Evolutionary conservation across 768 basidiomycete genomes (phyloP).

Genomic region (Trametes coccinea): DNA sequence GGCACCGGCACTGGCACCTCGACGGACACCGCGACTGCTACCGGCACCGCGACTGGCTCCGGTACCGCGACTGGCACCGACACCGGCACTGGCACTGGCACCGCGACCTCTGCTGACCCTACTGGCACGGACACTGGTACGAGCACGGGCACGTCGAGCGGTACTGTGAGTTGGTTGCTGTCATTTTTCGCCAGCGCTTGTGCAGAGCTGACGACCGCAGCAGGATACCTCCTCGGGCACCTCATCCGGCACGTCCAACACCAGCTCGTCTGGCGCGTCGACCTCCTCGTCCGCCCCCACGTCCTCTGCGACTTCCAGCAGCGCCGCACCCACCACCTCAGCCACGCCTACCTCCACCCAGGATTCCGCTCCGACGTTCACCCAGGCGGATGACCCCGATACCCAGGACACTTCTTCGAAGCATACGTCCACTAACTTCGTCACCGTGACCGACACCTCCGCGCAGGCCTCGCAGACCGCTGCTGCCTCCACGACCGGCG

Average conservation of each 20-base stretch:
- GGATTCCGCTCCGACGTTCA: neutral
- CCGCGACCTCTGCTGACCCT: constrained; percentile 8
- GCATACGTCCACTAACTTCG: constrained; percentile 13
- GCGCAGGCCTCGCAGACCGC: constrained; percentile 32
- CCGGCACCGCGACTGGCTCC: constrained; percentile 25
- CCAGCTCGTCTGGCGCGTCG: neutral
- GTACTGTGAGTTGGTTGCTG: neutral
- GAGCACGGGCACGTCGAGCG: neutral
- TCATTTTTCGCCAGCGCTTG: neutral
- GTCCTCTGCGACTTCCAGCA: constrained; percentile 2
- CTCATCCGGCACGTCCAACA: neutral
- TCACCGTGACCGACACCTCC: constrained; percentile 20
- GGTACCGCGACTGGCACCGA: constrained; percentile 8
- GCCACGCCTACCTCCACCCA: constrained; percentile 4
- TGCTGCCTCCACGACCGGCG: constrained; percentile 12
- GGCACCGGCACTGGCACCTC: constrained; percentile 15
- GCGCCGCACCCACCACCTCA: constrained; percentile 4
- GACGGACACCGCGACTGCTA: constrained; percentile 21
- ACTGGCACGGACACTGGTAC: constrained; percentile 1
- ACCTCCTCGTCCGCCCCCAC: constrained; percentile 18
- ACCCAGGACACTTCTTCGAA: constrained; percentile 15
- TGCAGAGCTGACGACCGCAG: neutral
- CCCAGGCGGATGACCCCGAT: constrained; percentile 9
- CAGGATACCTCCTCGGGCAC: neutral
- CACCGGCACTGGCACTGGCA: constrained; percentile 2